phyloP scores from a whole-genome alignment of 345 rosid genomes.

The Melaleuca quinquenervia region DNA sequence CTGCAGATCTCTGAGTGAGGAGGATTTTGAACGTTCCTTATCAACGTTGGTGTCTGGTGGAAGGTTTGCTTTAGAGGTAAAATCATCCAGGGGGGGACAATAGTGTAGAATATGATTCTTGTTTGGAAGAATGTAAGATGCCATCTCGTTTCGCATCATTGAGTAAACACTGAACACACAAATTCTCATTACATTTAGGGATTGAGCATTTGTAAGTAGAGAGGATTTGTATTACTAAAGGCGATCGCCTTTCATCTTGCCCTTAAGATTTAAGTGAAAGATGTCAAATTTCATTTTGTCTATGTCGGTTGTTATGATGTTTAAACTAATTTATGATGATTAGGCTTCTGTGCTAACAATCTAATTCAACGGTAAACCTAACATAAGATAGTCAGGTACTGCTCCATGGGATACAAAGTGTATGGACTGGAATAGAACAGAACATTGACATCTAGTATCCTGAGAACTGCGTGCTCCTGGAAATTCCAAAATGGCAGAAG shows the following conservation, averaged over 20 bases:
- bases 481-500: not conserved
- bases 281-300: fast-evolving
- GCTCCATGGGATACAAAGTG: not conserved
- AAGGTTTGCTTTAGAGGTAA: not conserved
- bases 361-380: too few species aligned
- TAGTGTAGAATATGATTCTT: too few species aligned
- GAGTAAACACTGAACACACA: not conserved
- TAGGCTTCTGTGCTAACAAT: too few species aligned
- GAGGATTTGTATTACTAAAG: not conserved
- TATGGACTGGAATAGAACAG: not conserved
- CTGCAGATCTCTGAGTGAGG: not conserved
- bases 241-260: not conserved
- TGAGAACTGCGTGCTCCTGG: not conserved
- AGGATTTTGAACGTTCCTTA: not conserved
- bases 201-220: not conserved
- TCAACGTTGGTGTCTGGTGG: too few species aligned
- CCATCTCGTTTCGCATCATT: not conserved
- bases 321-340: not conserved
- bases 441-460: not conserved
- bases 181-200: not conserved
- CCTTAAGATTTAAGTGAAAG: not conserved
- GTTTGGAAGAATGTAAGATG: not conserved
- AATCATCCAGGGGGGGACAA: not conserved
- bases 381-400: too few species aligned
- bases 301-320: not conserved